These are phyloP conservation scores for Plasmodium gallinaceum DNA, from an alignment of 169 alveolate genomes.

Conservation along the genomic window DNA sequence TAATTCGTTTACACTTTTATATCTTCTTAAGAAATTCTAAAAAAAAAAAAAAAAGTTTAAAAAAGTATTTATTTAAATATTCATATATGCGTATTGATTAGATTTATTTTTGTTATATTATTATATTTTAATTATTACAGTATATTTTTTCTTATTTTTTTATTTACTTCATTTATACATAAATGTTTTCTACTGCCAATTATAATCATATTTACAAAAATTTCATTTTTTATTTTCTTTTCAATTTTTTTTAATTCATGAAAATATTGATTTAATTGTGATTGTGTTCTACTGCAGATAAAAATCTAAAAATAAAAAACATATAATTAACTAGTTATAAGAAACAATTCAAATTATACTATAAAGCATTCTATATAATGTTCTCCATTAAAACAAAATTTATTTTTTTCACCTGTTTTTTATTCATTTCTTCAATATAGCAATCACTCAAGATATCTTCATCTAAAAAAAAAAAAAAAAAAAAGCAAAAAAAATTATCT, in stretches of 20 bases:
- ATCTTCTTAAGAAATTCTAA: constrained; percentile 12
- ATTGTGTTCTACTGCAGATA: constrained; percentile 83
- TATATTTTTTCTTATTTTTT: not conserved
- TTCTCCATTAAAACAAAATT: not conserved
- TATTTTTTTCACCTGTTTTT: constrained; percentile 33
- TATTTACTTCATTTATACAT: constrained; percentile 44
- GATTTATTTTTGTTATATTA: too few relatives aligned
- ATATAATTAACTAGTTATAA: not conserved
- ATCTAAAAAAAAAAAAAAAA: constrained; percentile 24
- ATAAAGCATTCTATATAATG: not conserved
- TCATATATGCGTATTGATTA: too few relatives aligned
- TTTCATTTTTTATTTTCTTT: constrained; percentile 12
- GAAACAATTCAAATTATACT: not conserved
- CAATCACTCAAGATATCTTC: constrained; percentile 20
- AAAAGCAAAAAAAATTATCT: not conserved
- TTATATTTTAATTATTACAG: too few relatives aligned
- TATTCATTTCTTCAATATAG: constrained; percentile 7
- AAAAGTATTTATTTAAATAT: too few relatives aligned
- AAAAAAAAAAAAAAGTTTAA: not conserved
- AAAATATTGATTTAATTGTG: constrained; percentile 81
- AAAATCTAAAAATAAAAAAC: constrained; percentile 70
- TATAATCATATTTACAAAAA: constrained; percentile 42
- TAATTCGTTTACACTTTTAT: constrained; percentile 21
- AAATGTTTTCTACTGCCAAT: constrained; percentile 62
- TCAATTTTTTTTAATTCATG: constrained; percentile 75